phyloP scores from a whole-genome alignment of 192 early-diverging fungal species.

The Coemansia sp. region DNA sequence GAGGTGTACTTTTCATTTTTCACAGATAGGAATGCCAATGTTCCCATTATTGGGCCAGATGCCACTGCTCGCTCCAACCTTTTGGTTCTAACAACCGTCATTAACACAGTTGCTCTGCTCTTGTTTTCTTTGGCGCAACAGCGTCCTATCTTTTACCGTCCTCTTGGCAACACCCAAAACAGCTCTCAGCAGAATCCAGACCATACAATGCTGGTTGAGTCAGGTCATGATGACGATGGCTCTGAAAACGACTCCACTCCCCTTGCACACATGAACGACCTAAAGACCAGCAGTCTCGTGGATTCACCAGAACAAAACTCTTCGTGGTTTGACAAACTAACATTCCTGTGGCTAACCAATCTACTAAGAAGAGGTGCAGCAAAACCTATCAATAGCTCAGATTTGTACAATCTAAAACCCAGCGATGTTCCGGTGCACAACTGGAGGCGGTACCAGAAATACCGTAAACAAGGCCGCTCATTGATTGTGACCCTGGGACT shows the following conservation, averaged over 20 bases:
- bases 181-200: not conserved
- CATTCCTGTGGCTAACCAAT: constrained; percentile 62
- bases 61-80: no score
- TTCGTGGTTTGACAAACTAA: constrained; percentile 29
- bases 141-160: no score
- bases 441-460: constrained; percentile 29
- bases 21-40: no score
- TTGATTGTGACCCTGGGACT: constrained; percentile 36
- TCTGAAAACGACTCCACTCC: not conserved
- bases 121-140: constrained; percentile 19
- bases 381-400: constrained; percentile 56
- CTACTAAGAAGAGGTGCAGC: constrained; percentile 61
- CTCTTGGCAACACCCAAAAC: not conserved
- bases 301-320: no score
- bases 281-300: no score
- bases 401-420: constrained; percentile 61
- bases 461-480: constrained; percentile 12
- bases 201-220: not conserved
- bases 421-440: constrained; percentile 53
- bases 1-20: constrained; percentile 15
- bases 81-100: no score
- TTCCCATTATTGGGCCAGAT: no score
- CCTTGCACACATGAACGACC: no score
- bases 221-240: not conserved
- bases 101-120: not conserved